Conservation (phyloP, 2,329 filamentous ascomycete genomes). For the Phaeosphaeriaceae sp. region DNA sequence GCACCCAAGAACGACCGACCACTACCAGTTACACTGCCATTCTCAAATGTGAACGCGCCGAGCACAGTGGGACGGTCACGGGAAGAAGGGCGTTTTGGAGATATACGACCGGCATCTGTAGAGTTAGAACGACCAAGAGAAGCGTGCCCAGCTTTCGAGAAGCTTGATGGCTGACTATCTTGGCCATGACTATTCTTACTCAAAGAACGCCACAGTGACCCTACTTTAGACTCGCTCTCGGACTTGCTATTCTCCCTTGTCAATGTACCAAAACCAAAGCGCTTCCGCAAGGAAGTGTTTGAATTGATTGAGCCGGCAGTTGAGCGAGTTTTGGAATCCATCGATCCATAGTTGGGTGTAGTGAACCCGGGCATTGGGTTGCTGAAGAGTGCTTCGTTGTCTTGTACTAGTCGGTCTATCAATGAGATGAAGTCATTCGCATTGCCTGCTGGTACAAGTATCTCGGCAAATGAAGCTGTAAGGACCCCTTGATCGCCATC, state of each 20-base stretch:
- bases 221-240: constrained; percentile 70
- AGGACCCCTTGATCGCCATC: constrained; percentile 88
- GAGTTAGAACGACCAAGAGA: constrained; percentile 73
- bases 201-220: constrained; percentile 84
- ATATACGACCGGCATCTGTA: constrained; percentile 69
- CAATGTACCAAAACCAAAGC: constrained; percentile 80
- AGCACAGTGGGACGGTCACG: constrained; percentile 60
- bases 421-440: constrained; percentile 86
- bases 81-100: constrained; percentile 60
- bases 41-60: constrained; percentile 57
- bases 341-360: constrained; percentile 61
- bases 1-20: constrained; percentile 31
- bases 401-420: constrained; percentile 85
- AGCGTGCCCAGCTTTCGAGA: constrained; percentile 66
- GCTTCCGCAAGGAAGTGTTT: constrained; percentile 84
- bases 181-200: constrained; percentile 70
- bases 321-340: constrained; percentile 63
- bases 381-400: constrained; percentile 87
- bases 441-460: constrained; percentile 78
- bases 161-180: constrained; percentile 61
- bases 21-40: constrained; percentile 46
- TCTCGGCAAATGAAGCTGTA: constrained; percentile 86
- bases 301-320: constrained; percentile 80
- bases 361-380: constrained; percentile 59
- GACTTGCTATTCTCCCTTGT: constrained; percentile 80